Conservation (phyloP, 176 grass and related monocot species). For the Triticum urartu region DNA sequence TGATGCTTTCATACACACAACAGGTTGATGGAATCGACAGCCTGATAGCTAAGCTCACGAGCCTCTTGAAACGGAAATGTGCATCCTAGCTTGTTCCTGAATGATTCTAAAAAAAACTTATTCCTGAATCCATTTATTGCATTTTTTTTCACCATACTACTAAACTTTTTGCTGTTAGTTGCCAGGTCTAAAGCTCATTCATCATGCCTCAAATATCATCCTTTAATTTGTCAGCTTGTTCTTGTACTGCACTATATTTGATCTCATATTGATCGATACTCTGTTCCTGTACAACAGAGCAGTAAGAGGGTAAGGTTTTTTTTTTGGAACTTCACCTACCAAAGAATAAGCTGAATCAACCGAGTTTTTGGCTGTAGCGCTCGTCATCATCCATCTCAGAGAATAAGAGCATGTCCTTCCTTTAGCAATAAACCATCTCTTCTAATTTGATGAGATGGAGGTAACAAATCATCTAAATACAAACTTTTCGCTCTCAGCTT, state of each 20-base stretch:
- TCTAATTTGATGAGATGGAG: background rate
- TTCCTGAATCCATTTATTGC: too few relatives aligned
- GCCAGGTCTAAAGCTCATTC: too few relatives aligned
- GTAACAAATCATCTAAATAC: conserved; percentile 64
- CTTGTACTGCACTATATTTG: background rate
- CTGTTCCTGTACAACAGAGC: background rate
- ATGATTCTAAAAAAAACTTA: too few relatives aligned
- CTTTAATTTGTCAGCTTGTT: too few relatives aligned
- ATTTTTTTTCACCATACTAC: background rate
- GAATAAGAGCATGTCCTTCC: background rate
- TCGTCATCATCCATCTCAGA: conserved; percentile 43
- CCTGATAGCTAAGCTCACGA: conserved; percentile 66
- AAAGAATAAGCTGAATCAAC: conserved; percentile 73
- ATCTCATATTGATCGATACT: background rate
- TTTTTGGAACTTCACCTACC: conserved; percentile 41
- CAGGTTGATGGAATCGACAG: conserved; percentile 81
- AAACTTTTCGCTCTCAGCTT: conserved; percentile 72
- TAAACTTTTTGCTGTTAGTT: too few relatives aligned
- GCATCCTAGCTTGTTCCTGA: conserved; percentile 29
- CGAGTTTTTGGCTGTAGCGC: conserved; percentile 77
- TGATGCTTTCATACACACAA: conserved; percentile 26
- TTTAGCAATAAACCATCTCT: conserved; percentile 11
- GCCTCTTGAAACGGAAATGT: conserved; percentile 26
- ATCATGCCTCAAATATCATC: too few relatives aligned
- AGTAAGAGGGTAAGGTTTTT: background rate